Base-by-base conservation (phyloP, 2,329 filamentous ascomycete species). In the Tympanopsis confertula region DNA sequence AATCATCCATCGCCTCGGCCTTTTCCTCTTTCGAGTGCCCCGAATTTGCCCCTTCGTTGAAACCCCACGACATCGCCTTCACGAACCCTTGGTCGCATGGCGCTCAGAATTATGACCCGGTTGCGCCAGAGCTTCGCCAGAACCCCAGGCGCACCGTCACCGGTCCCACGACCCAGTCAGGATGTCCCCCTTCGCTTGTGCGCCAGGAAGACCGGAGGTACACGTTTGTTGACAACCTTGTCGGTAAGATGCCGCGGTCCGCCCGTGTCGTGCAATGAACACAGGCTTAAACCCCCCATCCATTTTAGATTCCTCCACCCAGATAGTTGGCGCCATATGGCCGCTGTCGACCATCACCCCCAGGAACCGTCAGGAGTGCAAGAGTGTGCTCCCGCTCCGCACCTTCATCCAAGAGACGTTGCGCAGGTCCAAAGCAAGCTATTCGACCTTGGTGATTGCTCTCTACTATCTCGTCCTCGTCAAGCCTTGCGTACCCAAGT, bases 371-470 rank as follows among this genome's bases (percentile, higher is more conserved):
- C 10, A 10, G 7, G 79, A 75, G 42, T 72, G 71, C 54, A 86
- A 83, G 56, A 77, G 82, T 38, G 84, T 95, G 43, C 67, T 98
- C 46, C 88, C 89, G 42, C 70, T 98, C 51, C 84, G 88, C 48
- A 94, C 83, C 38, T 98, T 96, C 57, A 96, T 98, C 51, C 88
- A 96, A 62, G 91, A 96, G 69, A 96, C 91, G 15, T 70, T 98
- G 47, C 84, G 88, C 49, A 78, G 91, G 51, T 98, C 91, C 42
- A 81, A 89, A 51, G 94, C 91, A 32, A 95, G 88, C 65, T 98
- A 95, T 65, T 96, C 89, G 41, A 98, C 91, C 20, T 68, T 98
- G 39, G 91, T 96, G 62, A 89, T 98, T 43, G 89, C 91, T 19
- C 69, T 98, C 44, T 98, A 95, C 60, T 98, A 98, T 57, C 66